Evolutionary conservation across 1,284 basidiomycete species (phyloP).

Genomic region (Chondrostereum purpureum): DNA sequence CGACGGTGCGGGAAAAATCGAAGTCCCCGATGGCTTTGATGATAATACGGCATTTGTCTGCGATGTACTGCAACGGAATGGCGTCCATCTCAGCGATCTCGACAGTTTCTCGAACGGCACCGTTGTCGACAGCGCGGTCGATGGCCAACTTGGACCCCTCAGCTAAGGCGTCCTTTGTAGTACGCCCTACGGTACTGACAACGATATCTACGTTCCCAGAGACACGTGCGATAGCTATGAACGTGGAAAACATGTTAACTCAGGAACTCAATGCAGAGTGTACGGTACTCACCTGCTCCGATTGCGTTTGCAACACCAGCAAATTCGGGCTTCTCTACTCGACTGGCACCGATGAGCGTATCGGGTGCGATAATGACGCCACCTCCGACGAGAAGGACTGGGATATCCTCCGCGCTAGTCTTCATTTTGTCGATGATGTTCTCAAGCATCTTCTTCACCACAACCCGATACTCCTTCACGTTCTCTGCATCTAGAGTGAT

Average conservation of each 20-base stretch:
- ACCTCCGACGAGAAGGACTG: constrained; percentile 48
- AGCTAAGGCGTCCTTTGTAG: constrained; percentile 35
- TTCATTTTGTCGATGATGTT: constrained; percentile 47
- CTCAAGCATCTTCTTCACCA: constrained; percentile 45
- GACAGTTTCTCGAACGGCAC: constrained; percentile 25
- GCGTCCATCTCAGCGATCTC: constrained; percentile 30
- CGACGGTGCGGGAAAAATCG: constrained; percentile 16
- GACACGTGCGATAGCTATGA: constrained; percentile 25
- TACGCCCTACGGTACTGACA: constrained; percentile 33
- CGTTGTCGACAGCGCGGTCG: constrained; percentile 38
- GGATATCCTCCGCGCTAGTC: constrained; percentile 41
- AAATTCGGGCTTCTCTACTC: constrained; percentile 44
- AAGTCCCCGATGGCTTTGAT: constrained; percentile 49
- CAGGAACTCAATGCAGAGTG: constrained; percentile 1
- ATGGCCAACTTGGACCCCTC: constrained; percentile 32
- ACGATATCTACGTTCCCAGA: constrained; percentile 33
- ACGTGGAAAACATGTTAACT: not conserved
- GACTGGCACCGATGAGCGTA: constrained; percentile 39
- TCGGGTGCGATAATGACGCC: constrained; percentile 46
- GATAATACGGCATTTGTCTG: constrained; percentile 42
- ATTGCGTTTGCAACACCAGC: constrained; percentile 56
- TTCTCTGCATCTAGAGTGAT: constrained; percentile 21
- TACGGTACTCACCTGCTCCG: constrained; percentile 43
- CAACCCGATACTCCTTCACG: constrained; percentile 28
- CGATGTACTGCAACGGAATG: constrained; percentile 37